Conservation (phyloP, 1,284 basidiomycete genomes). For the Ustilago xerochloae region DNA sequence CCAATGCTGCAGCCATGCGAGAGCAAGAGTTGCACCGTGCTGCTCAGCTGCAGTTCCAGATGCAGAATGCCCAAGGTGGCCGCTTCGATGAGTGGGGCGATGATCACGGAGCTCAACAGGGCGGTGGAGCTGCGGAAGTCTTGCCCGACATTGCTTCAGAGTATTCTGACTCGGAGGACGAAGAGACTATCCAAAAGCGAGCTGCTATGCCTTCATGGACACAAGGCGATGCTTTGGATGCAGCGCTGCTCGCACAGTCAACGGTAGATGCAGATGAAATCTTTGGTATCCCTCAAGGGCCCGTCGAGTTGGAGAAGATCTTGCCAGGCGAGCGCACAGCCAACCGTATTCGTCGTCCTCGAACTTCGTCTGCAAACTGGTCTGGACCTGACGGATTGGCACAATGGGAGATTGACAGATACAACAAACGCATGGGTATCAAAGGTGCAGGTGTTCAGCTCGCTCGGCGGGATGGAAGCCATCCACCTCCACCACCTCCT, state of each 20-base stretch:
- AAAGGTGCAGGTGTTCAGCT: slow-evolving; percentile 39
- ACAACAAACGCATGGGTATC: slow-evolving; percentile 66
- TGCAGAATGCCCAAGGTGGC: slow-evolving; percentile 32
- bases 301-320: slow-evolving; percentile 61
- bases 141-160: slow-evolving; percentile 61
- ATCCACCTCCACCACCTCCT: slow-evolving; percentile 28
- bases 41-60: slow-evolving; percentile 35
- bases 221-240: slow-evolving; percentile 57
- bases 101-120: slow-evolving; percentile 16
- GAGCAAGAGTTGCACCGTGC: slow-evolving; percentile 38
- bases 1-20: slow-evolving; percentile 28
- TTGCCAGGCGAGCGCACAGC: slow-evolving; percentile 50
- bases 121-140: slow-evolving; percentile 29
- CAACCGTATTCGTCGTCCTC: slow-evolving; percentile 51
- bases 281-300: slow-evolving; percentile 63
- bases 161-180: slow-evolving; percentile 66
- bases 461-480: slow-evolving; percentile 23
- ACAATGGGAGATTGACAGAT: slow-evolving; percentile 66
- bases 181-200: slow-evolving; percentile 59
- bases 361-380: slow-evolving; percentile 65
- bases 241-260: slow-evolving; percentile 54
- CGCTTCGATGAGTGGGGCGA: slow-evolving; percentile 38
- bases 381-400: slow-evolving; percentile 57
- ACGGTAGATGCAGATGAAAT: slow-evolving; percentile 63
- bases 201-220: slow-evolving; percentile 63